These are phyloP conservation scores for Zygotorulaspora danielsina DNA, from an alignment of 805 yeast genomes.

Conservation along the genomic window DNA sequence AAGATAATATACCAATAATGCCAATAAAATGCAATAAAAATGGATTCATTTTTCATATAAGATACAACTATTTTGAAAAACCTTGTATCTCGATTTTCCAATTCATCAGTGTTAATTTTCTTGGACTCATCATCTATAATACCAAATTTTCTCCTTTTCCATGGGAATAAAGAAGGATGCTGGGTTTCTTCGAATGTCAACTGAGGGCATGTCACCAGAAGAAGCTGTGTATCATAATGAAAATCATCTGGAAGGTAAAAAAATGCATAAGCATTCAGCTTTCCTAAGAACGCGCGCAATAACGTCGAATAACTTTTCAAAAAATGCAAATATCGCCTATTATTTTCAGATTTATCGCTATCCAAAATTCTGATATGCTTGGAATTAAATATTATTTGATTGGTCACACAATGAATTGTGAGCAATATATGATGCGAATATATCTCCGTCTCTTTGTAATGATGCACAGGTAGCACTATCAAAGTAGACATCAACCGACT, in stretches of 20 bases:
- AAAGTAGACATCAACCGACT: slow-evolving; percentile 31
- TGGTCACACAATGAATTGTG: slow-evolving; percentile 29
- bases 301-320: slow-evolving; percentile 23
- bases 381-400: slow-evolving; percentile 25
- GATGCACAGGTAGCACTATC: slow-evolving; percentile 16
- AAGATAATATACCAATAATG: slow-evolving; percentile 33
- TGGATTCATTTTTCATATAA: slow-evolving; percentile 28
- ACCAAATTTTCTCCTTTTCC: slow-evolving; percentile 24
- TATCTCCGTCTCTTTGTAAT: slow-evolving; percentile 18
- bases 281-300: slow-evolving; percentile 31
- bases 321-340: slow-evolving; percentile 9
- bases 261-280: slow-evolving; percentile 31
- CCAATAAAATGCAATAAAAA: slow-evolving; percentile 32
- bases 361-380: slow-evolving; percentile 12
- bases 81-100: slow-evolving; percentile 18
- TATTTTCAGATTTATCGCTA: not conserved
- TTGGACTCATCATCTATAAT: slow-evolving; percentile 5
- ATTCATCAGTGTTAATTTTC: slow-evolving; percentile 7
- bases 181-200: slow-evolving; percentile 4
- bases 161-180: slow-evolving; percentile 16
- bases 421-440: slow-evolving; percentile 27
- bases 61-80: slow-evolving; percentile 30
- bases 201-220: slow-evolving; percentile 14
- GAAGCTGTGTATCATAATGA: slow-evolving; percentile 25
- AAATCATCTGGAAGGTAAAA: slow-evolving; percentile 29